Evolutionary conservation across 148 eudicot species (phyloP), one percentile per base, ranked within the genome.

Genomic region (Salicornia ramosissima): DNA sequence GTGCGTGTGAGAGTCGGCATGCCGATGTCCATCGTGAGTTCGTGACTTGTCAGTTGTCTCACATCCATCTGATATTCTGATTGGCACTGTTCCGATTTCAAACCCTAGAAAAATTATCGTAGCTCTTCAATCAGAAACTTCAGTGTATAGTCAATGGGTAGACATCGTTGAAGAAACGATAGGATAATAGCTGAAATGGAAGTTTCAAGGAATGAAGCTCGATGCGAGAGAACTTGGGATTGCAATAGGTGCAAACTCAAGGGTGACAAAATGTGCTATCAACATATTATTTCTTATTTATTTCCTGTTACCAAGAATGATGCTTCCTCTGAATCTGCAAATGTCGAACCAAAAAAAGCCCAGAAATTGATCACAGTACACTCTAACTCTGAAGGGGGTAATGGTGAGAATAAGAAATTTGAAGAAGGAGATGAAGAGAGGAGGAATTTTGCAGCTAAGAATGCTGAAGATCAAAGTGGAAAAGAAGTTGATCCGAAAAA

Each of bases 211-310:
- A 42, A 63, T 63, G 67, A 63, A 63, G 67, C 10, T 14, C 64
- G 25, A n/a, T 19, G 45, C 4, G 25, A 63, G 30, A 63, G 10
- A 24, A 24, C 13, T 1, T 42, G 49, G 31, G 22, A 26, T 11
- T 63, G 67, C 14, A 24, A 12, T 9, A 40, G 67, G 6, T 63
- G 67, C 50, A 42, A 21, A 39, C 4, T 33, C 12, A 25, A 63
- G 30, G 67, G 67, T 14, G 67, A 40, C 30, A 63, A 63, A 42
- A 63, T 63, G 67, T 63, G 67, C 7, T 63, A 63, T 31, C 67
- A 63, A 63, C 67, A 63, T 14, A 63, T 24, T 14, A 45, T 42
- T 10, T 63, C 67, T 1, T 63, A 63, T 42, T 63, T 63, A 2
- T 63, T 63, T 42, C 67, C 67, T 11, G 67, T 63, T 1, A 42